phyloP scores from a whole-genome alignment of 768 basidiomycete genomes.

The Russula vinacea region DNA sequence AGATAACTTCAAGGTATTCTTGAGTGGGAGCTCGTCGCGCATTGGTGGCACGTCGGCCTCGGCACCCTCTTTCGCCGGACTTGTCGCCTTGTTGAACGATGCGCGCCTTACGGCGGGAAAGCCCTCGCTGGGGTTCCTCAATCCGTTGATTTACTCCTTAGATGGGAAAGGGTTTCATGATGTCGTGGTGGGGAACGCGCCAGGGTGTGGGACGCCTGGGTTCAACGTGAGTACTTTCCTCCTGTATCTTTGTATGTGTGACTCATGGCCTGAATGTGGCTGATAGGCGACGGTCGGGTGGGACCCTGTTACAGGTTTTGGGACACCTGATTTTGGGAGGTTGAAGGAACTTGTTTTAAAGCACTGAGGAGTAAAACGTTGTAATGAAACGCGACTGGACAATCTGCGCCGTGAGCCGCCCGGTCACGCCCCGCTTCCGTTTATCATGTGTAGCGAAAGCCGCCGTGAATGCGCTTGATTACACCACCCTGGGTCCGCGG shows the following conservation, averaged over 20 bases:
- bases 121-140: conserved; percentile 60
- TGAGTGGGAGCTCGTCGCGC: conserved; percentile 36
- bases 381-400: not conserved
- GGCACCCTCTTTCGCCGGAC: conserved; percentile 54
- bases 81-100: conserved; percentile 49
- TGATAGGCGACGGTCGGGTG: conserved; percentile 37
- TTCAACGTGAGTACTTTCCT: conserved; percentile 51
- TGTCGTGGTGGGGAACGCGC: conserved; percentile 53
- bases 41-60: conserved; percentile 60
- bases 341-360: conserved; percentile 30
- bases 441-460: too few species aligned
- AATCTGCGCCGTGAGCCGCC: not conserved
- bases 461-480: not conserved
- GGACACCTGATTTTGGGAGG: conserved; percentile 37
- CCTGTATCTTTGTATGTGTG: not conserved
- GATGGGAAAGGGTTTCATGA: conserved; percentile 50
- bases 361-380: not conserved
- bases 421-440: not conserved
- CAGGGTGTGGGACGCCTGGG: conserved; percentile 59
- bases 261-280: not conserved
- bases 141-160: conserved; percentile 56
- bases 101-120: conserved; percentile 46
- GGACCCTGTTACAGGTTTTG: conserved; percentile 39
- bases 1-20: conserved; percentile 44
- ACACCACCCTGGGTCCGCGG: not conserved